These are phyloP conservation scores for Flammula alnicola DNA, from an alignment of 1,284 basidiomycete species.

Conservation along the genomic window DNA sequence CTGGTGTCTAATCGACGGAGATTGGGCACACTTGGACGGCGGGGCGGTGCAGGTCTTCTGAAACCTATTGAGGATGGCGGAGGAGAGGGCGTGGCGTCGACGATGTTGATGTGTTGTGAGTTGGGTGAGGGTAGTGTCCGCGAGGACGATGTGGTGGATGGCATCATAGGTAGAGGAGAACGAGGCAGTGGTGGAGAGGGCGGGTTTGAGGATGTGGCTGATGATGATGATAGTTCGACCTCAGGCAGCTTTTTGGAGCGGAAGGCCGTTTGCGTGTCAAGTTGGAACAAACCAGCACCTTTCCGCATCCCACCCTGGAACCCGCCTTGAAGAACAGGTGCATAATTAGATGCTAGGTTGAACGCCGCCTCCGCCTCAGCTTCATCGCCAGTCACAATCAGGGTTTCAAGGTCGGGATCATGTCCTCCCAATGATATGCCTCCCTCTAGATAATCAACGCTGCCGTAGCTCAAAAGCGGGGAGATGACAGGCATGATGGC, in stretches of 20 bases:
- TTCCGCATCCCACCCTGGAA: slow-evolving; percentile 34
- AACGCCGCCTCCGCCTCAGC: slow-evolving; percentile 30
- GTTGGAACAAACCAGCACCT: slow-evolving; percentile 61
- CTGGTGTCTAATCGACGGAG: slow-evolving; percentile 63
- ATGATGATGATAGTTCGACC: slow-evolving; percentile 56
- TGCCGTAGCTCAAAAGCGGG: slow-evolving; percentile 55
- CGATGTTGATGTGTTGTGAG: slow-evolving; percentile 34
- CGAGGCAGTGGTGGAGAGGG: slow-evolving; percentile 31
- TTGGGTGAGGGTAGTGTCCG: slow-evolving; percentile 13
- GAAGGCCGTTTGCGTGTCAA: slow-evolving; percentile 61
- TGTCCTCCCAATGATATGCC: slow-evolving; percentile 65
- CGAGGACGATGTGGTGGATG: slow-evolving; percentile 31
- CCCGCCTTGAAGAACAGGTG: slow-evolving; percentile 23
- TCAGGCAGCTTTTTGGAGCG: slow-evolving; percentile 57
- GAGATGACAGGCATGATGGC: slow-evolving; percentile 63
- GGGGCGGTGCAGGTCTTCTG: slow-evolving; percentile 53
- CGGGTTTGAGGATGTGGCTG: slow-evolving; percentile 36
- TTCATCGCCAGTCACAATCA: slow-evolving; percentile 51
- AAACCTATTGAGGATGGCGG: slow-evolving; percentile 67
- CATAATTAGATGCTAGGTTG: slow-evolving; percentile 10
- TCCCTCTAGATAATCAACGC: slow-evolving; percentile 69
- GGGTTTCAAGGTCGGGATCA: slow-evolving; percentile 55
- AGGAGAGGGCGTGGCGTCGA: slow-evolving; percentile 61
- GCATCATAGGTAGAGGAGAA: slow-evolving; percentile 42
- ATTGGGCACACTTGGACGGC: slow-evolving; percentile 65